Conservation (phyloP, 441 rosid genomes). For the Bruguiera hainesii region DNA sequence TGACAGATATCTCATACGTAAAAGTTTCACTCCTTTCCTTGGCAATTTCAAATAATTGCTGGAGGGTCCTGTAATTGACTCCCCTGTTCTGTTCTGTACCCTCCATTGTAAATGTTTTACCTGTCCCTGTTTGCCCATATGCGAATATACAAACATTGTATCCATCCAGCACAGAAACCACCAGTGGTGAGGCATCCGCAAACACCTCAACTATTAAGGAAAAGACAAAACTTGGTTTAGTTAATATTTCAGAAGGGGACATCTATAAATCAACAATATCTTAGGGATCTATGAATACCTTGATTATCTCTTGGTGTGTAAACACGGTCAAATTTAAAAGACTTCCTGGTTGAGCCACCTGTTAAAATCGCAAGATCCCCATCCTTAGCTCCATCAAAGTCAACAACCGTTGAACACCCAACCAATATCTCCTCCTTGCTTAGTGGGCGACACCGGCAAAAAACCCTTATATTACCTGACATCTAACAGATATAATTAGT, state of each 20-base stretch:
- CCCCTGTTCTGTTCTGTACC: constrained; percentile 75
- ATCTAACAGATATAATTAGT: constrained; percentile 12
- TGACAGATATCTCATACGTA: constrained; percentile 62
- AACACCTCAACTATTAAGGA: constrained; percentile 63
- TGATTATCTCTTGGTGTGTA: constrained; percentile 72
- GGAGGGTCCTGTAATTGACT: constrained; percentile 84
- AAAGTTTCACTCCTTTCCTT: constrained; percentile 65
- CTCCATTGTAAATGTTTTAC: constrained; percentile 97
- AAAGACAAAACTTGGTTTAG: constrained; percentile 16
- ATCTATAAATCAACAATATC: neutral
- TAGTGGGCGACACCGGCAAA: constrained; percentile 85
- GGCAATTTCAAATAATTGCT: constrained; percentile 58
- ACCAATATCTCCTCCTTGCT: constrained; percentile 54
- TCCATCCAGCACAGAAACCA: constrained; percentile 79
- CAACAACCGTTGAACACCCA: constrained; percentile 49
- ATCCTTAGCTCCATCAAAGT: constrained; percentile 74
- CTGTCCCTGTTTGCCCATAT: constrained; percentile 95
- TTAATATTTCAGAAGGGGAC: neutral
- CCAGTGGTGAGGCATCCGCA: constrained; percentile 78
- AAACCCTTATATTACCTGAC: constrained; percentile 86
- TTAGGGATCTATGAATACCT: constrained; percentile 39
- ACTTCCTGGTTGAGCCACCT: constrained; percentile 53
- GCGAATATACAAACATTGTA: constrained; percentile 97
- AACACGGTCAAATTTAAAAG: constrained; percentile 75
- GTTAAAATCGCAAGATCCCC: constrained; percentile 72